Evolutionary conservation across 2,329 filamentous ascomycete genomes (phyloP).

Genomic region (Apiospora arundinis): DNA sequence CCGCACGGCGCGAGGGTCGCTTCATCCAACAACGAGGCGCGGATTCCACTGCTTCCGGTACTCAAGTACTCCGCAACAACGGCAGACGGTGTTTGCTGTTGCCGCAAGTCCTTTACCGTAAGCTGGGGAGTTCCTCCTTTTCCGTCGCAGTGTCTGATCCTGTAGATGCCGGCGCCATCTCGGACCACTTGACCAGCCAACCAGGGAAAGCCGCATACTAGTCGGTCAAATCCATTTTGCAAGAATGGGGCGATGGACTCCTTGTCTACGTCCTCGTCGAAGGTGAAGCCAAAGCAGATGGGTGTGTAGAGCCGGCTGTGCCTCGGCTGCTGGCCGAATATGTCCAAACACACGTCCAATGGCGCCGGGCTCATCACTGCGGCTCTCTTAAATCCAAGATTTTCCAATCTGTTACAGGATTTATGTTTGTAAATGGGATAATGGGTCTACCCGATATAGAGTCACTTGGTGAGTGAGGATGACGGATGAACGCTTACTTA

Average conservation of each 20-base stretch:
- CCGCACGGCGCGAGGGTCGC: not conserved
- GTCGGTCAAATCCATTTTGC: not conserved
- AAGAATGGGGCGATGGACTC: not conserved
- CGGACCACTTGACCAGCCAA: not conserved
- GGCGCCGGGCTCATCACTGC: not conserved
- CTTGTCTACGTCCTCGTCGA: not conserved
- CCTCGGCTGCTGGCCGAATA: not conserved
- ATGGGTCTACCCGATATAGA: not conserved
- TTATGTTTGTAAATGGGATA: no score
- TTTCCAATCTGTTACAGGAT: no score
- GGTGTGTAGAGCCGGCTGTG: not conserved
- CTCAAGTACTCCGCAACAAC: not conserved
- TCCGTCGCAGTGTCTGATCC: not conserved
- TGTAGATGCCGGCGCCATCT: not conserved
- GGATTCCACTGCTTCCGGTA: not conserved
- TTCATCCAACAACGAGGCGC: conserved; percentile 8
- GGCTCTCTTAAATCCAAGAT: no score
- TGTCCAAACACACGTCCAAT: not conserved
- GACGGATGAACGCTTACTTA: no score
- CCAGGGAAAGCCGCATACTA: not conserved
- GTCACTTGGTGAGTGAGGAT: not conserved
- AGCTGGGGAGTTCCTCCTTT: not conserved
- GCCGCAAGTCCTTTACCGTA: not conserved
- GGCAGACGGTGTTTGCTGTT: not conserved
- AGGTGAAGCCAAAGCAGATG: not conserved